Conservation (phyloP, 345 rosid species). For the Melaleuca quinquenervia region DNA sequence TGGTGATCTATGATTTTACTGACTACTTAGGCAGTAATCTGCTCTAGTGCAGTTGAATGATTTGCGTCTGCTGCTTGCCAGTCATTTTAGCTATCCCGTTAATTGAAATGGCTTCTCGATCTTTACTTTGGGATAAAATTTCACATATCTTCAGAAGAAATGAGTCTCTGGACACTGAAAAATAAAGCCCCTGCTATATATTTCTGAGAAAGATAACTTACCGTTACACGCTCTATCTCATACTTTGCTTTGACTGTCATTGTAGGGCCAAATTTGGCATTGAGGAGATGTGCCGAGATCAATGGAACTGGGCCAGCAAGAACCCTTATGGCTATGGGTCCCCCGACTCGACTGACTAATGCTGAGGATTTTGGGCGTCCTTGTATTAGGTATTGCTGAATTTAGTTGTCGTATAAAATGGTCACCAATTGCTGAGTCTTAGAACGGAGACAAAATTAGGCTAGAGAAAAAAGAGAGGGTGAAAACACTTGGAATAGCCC, state of each 20-base stretch:
- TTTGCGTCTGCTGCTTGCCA: not conserved
- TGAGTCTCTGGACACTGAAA: not conserved
- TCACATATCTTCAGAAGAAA: not conserved
- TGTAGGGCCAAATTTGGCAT: constrained; percentile 76
- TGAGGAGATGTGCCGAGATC: constrained; percentile 92
- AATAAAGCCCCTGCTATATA: not conserved
- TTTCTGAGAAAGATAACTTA: not conserved
- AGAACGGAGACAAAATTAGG: not conserved
- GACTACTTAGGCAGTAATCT: not conserved
- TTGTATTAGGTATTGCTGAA: not conserved
- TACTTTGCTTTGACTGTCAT: not conserved
- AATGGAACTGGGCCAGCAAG: constrained; percentile 94
- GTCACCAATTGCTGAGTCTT: not conserved
- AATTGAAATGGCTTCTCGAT: not conserved
- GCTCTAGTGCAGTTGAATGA: not conserved
- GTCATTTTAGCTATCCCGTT: not conserved
- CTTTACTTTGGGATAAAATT: not conserved
- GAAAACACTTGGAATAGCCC: not conserved
- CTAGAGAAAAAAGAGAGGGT: not conserved
- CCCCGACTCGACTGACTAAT: constrained; percentile 15
- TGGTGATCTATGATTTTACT: not conserved
- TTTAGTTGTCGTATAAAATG: not conserved
- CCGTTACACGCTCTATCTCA: not conserved
- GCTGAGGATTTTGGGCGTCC: not conserved
- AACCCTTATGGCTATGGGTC: constrained; percentile 85